These are phyloP conservation scores for Beauveria scarabaeidicola DNA, from an alignment of 2,329 filamentous ascomycete genomes.

Conservation along the genomic window DNA sequence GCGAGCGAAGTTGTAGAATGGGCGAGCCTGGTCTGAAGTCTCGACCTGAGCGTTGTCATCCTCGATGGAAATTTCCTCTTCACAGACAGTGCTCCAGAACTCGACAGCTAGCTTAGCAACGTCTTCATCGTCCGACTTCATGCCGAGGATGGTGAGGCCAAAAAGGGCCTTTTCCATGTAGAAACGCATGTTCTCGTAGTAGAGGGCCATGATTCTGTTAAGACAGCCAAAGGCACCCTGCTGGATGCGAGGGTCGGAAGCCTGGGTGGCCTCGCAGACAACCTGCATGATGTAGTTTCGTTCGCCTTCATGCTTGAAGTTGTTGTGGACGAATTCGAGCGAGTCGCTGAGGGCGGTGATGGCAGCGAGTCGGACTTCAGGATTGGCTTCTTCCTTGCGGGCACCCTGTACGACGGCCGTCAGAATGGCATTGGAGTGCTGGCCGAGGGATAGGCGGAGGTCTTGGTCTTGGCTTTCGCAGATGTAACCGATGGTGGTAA, in stretches of 20 bases:
- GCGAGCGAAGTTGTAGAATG: slow-evolving; percentile 91
- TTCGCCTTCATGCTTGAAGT: slow-evolving; percentile 98
- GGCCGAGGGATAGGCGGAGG: slow-evolving; percentile 67
- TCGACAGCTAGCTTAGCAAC: slow-evolving; percentile 96
- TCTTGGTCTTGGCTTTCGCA: slow-evolving; percentile 92
- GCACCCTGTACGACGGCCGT: slow-evolving; percentile 97
- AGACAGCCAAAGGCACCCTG: slow-evolving; percentile 94
- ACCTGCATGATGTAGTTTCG: slow-evolving; percentile 99
- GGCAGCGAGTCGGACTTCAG: slow-evolving; percentile 83
- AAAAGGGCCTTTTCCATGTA: slow-evolving; percentile 99
- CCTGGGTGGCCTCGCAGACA: slow-evolving; percentile 96
- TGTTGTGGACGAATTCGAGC: slow-evolving; percentile 93
- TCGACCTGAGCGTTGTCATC: slow-evolving; percentile 81
- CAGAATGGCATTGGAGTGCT: slow-evolving; percentile 94
- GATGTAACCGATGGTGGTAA: slow-evolving; percentile 96
- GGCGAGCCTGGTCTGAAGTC: slow-evolving; percentile 73
- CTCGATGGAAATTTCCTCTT: slow-evolving; percentile 96
- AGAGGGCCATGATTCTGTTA: slow-evolving; percentile 96
- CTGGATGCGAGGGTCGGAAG: slow-evolving; percentile 82
- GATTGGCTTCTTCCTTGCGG: slow-evolving; percentile 88
- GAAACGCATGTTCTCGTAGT: slow-evolving; percentile 99
- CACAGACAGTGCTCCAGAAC: slow-evolving; percentile 99
- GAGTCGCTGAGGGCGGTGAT: slow-evolving; percentile 93
- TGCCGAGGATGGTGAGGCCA: slow-evolving; percentile 91
- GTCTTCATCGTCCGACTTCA: slow-evolving; percentile 97